phyloP scores from a whole-genome alignment of 164 flowering plant species.

The Liriodendron chinense region DNA sequence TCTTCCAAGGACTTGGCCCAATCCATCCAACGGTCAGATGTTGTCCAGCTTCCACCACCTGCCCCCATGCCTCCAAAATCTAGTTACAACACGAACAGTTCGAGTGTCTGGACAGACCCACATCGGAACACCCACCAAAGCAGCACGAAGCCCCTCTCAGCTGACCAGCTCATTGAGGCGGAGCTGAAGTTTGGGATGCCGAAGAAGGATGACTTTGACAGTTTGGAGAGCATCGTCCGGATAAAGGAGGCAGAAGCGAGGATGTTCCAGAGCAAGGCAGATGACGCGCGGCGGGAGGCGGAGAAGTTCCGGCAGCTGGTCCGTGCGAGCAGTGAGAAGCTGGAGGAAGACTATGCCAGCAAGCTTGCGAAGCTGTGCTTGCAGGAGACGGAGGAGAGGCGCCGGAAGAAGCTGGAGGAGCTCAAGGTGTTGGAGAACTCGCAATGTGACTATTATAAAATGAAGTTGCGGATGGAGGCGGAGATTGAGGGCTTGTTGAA shows the following conservation, averaged over 20 bases:
- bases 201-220: conserved; percentile 58
- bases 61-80: conserved; percentile 36
- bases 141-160: conserved; percentile 31
- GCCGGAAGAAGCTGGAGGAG: conserved; percentile 78
- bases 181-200: conserved; percentile 41
- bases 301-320: conserved; percentile 58
- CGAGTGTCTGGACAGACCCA: conserved; percentile 29
- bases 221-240: conserved; percentile 74
- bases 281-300: conserved; percentile 82
- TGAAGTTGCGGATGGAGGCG: conserved; percentile 89
- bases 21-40: conserved; percentile 15
- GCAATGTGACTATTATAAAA: conserved; percentile 76
- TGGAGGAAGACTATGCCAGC: conserved; percentile 78
- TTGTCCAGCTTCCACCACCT: conserved; percentile 31
- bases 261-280: conserved; percentile 90
- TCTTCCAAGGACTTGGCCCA: conserved; percentile 48
- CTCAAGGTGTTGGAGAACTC: conserved; percentile 70
- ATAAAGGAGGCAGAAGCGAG: conserved; percentile 85
- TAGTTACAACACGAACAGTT: conserved; percentile 32
- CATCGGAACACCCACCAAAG: conserved; percentile 22
- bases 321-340: conserved; percentile 43
- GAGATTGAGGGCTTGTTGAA: conserved; percentile 79
- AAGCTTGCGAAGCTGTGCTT: conserved; percentile 69
- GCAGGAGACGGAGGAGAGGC: conserved; percentile 79
- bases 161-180: conserved; percentile 34